Base-by-base conservation (phyloP, 805 yeast genomes). In the Candida coquimbonensis region DNA sequence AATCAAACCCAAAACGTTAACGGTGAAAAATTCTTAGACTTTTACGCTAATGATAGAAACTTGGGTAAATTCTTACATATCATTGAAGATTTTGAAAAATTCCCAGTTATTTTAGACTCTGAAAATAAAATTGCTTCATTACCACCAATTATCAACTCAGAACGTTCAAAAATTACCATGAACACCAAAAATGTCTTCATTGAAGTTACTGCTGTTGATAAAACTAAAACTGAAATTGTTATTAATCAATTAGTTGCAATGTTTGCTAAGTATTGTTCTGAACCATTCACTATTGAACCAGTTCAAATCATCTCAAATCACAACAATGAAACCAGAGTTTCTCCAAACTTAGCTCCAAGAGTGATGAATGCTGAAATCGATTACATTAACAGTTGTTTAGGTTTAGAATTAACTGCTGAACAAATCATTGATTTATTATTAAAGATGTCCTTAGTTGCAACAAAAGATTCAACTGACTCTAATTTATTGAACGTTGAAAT, bases 91-190 rank as follows among this genome's bases (percentile, higher is more conserved):
- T 81, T 89, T 31, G 95, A 95, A 25, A 93, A 85, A 42, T 87
- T 78, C 66, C 99, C 99, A 25, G 88, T 90, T 34, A 86, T 91
- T 57, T 74, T 81, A 57, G 99, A 93, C 67, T 66, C 82, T 47
- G 73, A 80, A 37, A 77, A 82, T 58, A 74, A 77, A 9, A 93
- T 93, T 44, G 83, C 95, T 59, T 90, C 98, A 7, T 68, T 93
- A 73, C 99, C 99, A 43, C 99, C 99, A 53, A 84, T 93, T 62
- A 95, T 93, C 72, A 93, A 93, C 72, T 84, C 96, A 35, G 83
- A 93, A 61, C 86, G 76, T 62, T 83, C 96, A 43, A 95, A 95
- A 70, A 87, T 93, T 59, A 73, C 93, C 17, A 67, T 89, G 52
- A 74, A 87, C 47, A 91, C 99, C 50, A 81, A 70, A 55, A 90